Conservation (phyloP, 257 asterid species). For the Penstemon eatonii region DNA sequence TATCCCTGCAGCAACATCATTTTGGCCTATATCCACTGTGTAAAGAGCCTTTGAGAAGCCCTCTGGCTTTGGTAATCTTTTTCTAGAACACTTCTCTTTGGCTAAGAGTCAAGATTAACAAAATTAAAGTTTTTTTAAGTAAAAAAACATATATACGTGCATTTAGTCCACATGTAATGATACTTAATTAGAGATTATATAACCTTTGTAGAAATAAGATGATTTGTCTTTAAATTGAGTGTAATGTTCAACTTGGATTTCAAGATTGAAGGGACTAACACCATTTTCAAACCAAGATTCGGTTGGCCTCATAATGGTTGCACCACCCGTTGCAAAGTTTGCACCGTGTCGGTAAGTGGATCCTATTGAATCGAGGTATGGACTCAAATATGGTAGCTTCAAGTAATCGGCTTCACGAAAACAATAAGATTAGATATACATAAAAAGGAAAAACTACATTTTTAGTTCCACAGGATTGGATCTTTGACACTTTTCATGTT, state of each 20-base stretch:
- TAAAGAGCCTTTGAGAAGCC: slow-evolving; percentile 55
- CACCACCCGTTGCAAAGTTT: slow-evolving; percentile 84
- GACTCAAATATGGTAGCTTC: slow-evolving; percentile 55
- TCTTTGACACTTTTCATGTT: no score
- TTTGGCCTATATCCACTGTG: slow-evolving; percentile 68
- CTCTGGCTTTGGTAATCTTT: slow-evolving; percentile 47
- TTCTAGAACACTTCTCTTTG: slow-evolving; percentile 18
- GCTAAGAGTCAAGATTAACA: slow-evolving; percentile 21
- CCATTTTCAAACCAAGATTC: slow-evolving; percentile 55
- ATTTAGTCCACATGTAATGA: no score
- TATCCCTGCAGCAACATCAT: slow-evolving; percentile 48
- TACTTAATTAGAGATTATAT: no score
- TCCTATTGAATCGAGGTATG: slow-evolving; percentile 68
- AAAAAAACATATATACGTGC: no score
- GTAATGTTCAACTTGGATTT: slow-evolving; percentile 63
- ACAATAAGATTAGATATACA: background rate
- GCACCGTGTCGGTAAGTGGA: slow-evolving; percentile 55
- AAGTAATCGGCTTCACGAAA: slow-evolving; percentile 47
- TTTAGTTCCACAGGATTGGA: no score
- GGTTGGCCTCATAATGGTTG: slow-evolving; percentile 49
- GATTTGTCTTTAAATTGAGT: slow-evolving; percentile 53
- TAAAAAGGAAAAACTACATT: no score
- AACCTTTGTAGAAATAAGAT: slow-evolving; percentile 32
- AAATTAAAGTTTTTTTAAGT: no score
- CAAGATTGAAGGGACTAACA: slow-evolving; percentile 62